A percentile compares a stretch with the other conserved stretches of the same genome.
These are phyloP conservation scores for Fusarium hostae DNA, from an alignment of 2,329 filamentous ascomycete species.

Conservation along the genomic window DNA sequence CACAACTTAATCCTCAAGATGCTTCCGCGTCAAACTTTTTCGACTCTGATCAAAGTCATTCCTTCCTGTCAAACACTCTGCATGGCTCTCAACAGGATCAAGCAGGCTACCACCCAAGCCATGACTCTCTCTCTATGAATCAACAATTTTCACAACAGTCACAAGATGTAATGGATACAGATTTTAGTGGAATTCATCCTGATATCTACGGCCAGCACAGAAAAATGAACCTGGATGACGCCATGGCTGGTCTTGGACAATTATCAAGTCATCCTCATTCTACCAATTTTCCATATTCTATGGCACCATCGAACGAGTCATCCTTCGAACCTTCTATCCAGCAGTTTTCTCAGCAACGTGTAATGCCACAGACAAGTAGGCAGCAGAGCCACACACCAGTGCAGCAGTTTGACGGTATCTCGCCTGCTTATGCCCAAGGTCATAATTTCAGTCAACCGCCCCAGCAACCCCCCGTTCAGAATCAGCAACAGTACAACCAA, in stretches of 20 bases:
- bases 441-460: constrained; percentile 43
- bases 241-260: constrained; percentile 47
- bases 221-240: constrained; percentile 47
- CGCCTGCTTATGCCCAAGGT: constrained; percentile 42
- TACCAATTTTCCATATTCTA: constrained; percentile 51
- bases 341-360: constrained; percentile 49
- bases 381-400: constrained; percentile 51
- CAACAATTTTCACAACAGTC: constrained; percentile 50
- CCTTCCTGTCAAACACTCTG: constrained; percentile 48
- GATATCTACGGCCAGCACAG: constrained; percentile 52
- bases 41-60: constrained; percentile 48
- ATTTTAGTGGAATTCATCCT: constrained; percentile 52
- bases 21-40: constrained; percentile 50
- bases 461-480: constrained; percentile 48
- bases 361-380: constrained; percentile 48
- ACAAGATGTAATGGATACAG: constrained; percentile 52
- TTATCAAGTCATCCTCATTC: constrained; percentile 48
- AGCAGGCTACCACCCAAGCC: constrained; percentile 46
- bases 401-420: constrained; percentile 47
- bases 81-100: constrained; percentile 47
- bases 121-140: constrained; percentile 47
- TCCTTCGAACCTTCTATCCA: constrained; percentile 48
- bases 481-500: constrained; percentile 43
- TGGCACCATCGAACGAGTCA: constrained; percentile 48
- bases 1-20: constrained; percentile 49